Evolutionary conservation across 2,329 filamentous ascomycete genomes (phyloP), one percentile per base, ranked within the genome.

Genomic region (Ramularia endophylla): DNA sequence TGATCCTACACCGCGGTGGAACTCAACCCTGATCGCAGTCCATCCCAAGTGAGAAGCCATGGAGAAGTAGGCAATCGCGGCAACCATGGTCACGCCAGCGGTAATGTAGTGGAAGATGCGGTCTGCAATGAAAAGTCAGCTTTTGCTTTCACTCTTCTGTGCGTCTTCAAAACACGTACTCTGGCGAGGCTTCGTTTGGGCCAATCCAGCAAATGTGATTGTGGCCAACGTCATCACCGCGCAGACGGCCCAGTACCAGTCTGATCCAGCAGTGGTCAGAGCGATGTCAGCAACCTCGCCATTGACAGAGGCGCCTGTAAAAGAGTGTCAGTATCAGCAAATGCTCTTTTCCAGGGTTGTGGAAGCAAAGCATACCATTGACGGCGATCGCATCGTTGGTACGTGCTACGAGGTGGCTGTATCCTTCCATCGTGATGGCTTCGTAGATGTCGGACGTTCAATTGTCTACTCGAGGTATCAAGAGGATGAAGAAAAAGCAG

Each of bases 41-140:
- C 75, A 80, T 25, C 80, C 80, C 1, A 84, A 65, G 53, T 81
- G 78, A 8, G 77, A 75, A n/a, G 71, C 80, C 78, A 83, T 81
- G 48, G 74, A 70, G 64, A 79, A 84, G 64, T 83, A 83, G 11
- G 78, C 70, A 49, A 83, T 77, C 28, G 72, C 67, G 2, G 78
- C 75, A 6, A 79, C 72, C 43, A 78, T 69, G 20, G 75, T 75
- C 43, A 81, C 73, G 8, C 64, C 63, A 1, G 76, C 74, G 1
- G 76, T 79, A 54, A 82, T 75, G 66, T 81, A 81, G 63, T 82
- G 76, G 64, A 82, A 82, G 35, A 81, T 58, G 16, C 78, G 75
- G 38, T 80, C 68, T 25, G 22, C 11, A 11, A 11, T 6, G 6
- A 6, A 11, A 11, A 25, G 22, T 25, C 22, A 25, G 22, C 6